These are phyloP conservation scores for Selaginella moellendorffii DNA, from an alignment of 75 land plant genomes.

Conservation along the genomic window DNA sequence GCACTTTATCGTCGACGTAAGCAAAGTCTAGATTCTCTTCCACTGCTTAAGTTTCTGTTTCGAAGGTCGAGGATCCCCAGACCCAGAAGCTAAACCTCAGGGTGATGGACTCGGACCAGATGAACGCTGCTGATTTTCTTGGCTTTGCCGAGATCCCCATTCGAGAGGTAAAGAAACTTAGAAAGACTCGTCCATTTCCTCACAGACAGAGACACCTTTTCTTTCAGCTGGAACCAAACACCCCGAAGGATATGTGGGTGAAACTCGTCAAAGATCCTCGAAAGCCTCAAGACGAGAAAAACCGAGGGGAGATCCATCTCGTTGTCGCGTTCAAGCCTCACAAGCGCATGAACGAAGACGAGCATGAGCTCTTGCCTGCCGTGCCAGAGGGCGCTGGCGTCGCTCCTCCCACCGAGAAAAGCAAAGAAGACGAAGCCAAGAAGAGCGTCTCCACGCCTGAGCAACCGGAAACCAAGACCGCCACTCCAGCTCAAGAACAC, in stretches of 20 bases:
- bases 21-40: too few species aligned
- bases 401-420: background rate
- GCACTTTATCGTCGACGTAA: slow-evolving; percentile 26
- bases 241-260: slow-evolving; percentile 21
- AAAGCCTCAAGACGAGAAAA: background rate
- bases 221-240: slow-evolving; percentile 16
- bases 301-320: slow-evolving; percentile 16
- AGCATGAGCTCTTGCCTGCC: background rate
- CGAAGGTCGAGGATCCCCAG: slow-evolving; percentile 34
- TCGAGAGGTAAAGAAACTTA: slow-evolving; percentile 1
- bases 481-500: background rate
- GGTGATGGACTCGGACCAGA: slow-evolving; percentile 33
- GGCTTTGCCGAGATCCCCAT: slow-evolving; percentile 19
- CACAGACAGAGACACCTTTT: background rate
- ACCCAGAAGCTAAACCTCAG: slow-evolving; percentile 24
- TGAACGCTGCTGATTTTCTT: slow-evolving; percentile 24
- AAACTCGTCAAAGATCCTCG: slow-evolving; percentile 17
- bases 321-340: slow-evolving; percentile 19
- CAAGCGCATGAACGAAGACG: background rate
- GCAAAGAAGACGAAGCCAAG: background rate
- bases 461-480: background rate
- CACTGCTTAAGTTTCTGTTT: too few species aligned
- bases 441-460: background rate
- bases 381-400: background rate
- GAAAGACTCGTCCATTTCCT: background rate